Conservation (phyloP, 169 alveolate species). For the Babesia microti region DNA sequence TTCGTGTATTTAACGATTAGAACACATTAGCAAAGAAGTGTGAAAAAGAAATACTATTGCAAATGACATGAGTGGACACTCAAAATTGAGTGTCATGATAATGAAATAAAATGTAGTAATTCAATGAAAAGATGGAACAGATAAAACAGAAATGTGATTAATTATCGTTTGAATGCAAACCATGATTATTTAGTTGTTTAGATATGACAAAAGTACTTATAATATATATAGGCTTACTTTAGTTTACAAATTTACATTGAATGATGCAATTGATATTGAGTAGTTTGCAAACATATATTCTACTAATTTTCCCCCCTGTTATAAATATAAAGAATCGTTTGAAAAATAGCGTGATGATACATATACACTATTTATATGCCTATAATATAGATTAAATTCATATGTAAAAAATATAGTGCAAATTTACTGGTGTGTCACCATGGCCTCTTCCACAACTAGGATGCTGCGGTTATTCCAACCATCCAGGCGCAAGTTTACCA, state of each 20-base stretch:
- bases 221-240: too few species aligned
- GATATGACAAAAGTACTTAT: too few species aligned
- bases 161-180: neutral
- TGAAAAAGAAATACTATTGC: conserved; percentile 1
- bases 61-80: neutral
- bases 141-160: neutral
- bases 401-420: neutral
- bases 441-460: conserved; percentile 9
- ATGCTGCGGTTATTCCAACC: conserved; percentile 1
- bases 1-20: neutral
- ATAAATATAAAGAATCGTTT: neutral
- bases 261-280: too few species aligned
- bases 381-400: neutral
- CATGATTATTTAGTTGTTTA: too few species aligned
- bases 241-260: too few species aligned
- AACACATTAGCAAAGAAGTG: too few species aligned
- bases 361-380: neutral
- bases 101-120: neutral
- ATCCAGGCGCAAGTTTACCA: conserved; percentile 21
- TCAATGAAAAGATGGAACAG: neutral
- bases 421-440: conserved; percentile 3
- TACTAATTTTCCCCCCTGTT: neutral
- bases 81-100: neutral
- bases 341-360: too few species aligned
- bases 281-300: too few species aligned